phyloP scores from a whole-genome alignment of 148 eudicot species.

The Agrostemma githago region DNA sequence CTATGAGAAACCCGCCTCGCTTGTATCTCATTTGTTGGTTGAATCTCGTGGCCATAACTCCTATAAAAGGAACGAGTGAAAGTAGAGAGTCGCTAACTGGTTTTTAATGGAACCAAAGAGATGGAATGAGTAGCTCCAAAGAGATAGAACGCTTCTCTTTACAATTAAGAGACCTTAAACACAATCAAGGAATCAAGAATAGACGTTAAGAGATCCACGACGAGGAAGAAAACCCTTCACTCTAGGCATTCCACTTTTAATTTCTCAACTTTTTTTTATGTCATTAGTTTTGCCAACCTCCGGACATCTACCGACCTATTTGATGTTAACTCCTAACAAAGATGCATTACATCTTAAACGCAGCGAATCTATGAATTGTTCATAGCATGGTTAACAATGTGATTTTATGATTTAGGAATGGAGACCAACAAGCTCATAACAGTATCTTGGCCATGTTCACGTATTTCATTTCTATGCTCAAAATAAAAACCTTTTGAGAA shows the following conservation, averaged over 20 bases:
- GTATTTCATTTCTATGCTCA: background rate
- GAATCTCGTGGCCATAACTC: no score
- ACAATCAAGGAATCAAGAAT: no score
- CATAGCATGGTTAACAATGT: background rate
- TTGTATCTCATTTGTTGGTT: no score
- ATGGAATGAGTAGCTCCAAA: no score
- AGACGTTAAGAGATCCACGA: no score
- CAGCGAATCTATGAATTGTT: background rate
- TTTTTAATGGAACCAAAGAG: no score
- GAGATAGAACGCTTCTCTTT: no score
- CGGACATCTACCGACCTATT: background rate
- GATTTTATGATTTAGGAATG: background rate
- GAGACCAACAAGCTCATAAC: background rate
- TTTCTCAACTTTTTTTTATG: background rate
- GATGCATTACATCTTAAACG: background rate
- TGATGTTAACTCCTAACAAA: background rate
- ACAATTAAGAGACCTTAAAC: no score
- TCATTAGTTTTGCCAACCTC: background rate
- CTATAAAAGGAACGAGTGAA: no score
- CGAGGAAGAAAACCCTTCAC: no score
- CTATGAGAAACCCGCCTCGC: no score
- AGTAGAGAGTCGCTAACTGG: no score
- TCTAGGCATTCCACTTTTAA: background rate
- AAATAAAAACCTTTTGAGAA: background rate
- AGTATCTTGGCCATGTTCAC: background rate